A percentile compares a stretch with the other conserved stretches of the same genome.
Evolutionary conservation across 139 green algal genomes (phyloP).

Genomic region (Choricystis sp.): DNA sequence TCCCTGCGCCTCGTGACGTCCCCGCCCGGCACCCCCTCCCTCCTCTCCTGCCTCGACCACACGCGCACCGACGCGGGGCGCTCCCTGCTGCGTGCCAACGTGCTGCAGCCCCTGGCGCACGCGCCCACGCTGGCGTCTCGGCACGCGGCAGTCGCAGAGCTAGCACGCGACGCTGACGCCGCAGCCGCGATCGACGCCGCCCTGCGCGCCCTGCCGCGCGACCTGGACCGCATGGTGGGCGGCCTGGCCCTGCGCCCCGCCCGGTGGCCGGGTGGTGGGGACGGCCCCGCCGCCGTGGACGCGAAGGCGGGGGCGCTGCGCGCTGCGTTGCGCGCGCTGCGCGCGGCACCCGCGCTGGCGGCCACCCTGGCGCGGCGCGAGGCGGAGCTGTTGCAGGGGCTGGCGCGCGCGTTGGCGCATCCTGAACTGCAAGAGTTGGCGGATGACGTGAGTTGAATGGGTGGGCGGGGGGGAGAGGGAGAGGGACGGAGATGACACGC

Average conservation of each 20-base stretch:
- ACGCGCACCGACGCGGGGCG: background rate
- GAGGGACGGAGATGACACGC: no score
- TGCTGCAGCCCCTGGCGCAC: background rate
- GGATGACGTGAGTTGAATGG: no score
- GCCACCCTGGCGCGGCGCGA: background rate
- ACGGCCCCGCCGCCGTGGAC: no score
- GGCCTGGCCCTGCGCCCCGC: background rate
- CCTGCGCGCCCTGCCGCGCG: background rate
- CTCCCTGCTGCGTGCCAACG: background rate
- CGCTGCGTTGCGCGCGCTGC: no score
- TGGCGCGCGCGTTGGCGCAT: no score
- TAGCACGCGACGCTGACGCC: background rate
- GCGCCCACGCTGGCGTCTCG: background rate
- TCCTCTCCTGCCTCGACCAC: background rate
- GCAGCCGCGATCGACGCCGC: background rate
- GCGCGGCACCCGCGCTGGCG: background rate
- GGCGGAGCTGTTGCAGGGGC: background rate
- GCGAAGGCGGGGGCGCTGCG: no score
- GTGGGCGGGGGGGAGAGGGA: no score
- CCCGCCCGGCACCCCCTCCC: background rate
- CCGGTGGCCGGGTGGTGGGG: no score
- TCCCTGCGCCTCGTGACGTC: background rate
- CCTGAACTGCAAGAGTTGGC: no score
- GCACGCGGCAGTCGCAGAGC: background rate
- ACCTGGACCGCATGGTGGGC: background rate